phyloP scores from a whole-genome alignment of 208 protist species.

The Naegleria lovaniensis region DNA sequence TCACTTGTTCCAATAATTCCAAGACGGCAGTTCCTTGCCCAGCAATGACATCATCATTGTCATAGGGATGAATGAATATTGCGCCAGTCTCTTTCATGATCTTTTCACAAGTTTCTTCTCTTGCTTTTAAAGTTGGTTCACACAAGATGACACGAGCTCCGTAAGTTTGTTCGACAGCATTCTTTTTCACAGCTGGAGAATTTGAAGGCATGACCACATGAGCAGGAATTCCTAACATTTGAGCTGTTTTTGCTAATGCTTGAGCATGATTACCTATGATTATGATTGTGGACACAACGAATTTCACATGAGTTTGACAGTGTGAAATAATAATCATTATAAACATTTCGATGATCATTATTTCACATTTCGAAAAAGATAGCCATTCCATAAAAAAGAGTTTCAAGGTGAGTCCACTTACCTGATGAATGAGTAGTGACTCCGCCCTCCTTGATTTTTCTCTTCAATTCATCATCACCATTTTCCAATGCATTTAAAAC shows the following conservation, averaged over 20 bases:
- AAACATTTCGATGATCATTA: no score
- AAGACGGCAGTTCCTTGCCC: constrained; percentile 58
- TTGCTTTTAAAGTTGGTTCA: constrained; percentile 28
- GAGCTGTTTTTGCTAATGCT: constrained; percentile 49
- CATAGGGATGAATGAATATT: constrained; percentile 47
- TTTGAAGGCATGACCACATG: constrained; percentile 56
- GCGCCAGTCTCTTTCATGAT: constrained; percentile 26
- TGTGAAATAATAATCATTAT: no score
- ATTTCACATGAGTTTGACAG: no score
- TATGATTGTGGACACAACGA: no score
- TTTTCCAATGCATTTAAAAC: constrained; percentile 39
- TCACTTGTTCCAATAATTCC: constrained; percentile 49
- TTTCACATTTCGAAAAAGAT: no score
- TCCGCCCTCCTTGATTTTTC: constrained; percentile 13
- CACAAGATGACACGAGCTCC: constrained; percentile 42
- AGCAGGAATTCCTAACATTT: constrained; percentile 41
- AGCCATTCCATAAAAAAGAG: no score
- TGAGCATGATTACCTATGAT: constrained; percentile 47
- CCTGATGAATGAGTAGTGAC: constrained; percentile 54
- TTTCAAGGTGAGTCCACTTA: not conserved
- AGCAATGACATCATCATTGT: constrained; percentile 48
- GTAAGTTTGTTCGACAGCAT: constrained; percentile 45
- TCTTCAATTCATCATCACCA: not conserved
- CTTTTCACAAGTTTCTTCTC: constrained; percentile 15
- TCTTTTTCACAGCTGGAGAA: constrained; percentile 52